phyloP scores from a whole-genome alignment of 208 protist species.

The Wallacemonas sp. region DNA sequence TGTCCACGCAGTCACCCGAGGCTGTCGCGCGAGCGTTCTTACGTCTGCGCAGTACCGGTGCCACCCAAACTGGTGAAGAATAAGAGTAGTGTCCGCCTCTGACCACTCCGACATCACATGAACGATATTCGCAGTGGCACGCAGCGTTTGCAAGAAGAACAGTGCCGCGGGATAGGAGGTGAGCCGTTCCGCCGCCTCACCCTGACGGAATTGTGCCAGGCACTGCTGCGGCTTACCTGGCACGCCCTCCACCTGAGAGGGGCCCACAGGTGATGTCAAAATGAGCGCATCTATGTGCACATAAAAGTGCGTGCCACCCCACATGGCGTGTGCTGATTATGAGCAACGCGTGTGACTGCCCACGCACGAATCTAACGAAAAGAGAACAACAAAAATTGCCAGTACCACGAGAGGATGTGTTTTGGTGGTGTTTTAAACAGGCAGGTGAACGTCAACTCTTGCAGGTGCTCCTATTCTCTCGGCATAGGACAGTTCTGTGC shows the following conservation, averaged over 20 bases:
- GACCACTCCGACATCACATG: constrained; percentile 55
- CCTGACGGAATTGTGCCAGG: constrained; percentile 20
- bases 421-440: too few relatives aligned
- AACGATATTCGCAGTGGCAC: constrained; percentile 49
- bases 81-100: constrained; percentile 26
- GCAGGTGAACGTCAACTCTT: too few relatives aligned
- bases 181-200: constrained; percentile 19
- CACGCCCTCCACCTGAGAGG: constrained; percentile 12
- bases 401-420: too few relatives aligned
- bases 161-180: constrained; percentile 56
- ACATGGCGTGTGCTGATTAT: constrained; percentile 35
- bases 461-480: too few relatives aligned
- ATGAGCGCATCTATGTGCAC: constrained; percentile 61
- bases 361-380: too few relatives aligned
- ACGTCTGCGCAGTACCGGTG: constrained; percentile 38
- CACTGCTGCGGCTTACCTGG: constrained; percentile 49
- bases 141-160: constrained; percentile 69
- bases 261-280: constrained; percentile 20
- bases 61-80: constrained; percentile 59
- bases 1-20: constrained; percentile 27
- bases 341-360: too few relatives aligned
- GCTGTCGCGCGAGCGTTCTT: constrained; percentile 30
- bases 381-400: too few relatives aligned
- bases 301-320: constrained; percentile 69
- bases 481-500: too few relatives aligned